Evolutionary conservation across 2,329 filamentous ascomycete genomes (phyloP).

Genomic region (Cordyceps fumosorosea): DNA sequence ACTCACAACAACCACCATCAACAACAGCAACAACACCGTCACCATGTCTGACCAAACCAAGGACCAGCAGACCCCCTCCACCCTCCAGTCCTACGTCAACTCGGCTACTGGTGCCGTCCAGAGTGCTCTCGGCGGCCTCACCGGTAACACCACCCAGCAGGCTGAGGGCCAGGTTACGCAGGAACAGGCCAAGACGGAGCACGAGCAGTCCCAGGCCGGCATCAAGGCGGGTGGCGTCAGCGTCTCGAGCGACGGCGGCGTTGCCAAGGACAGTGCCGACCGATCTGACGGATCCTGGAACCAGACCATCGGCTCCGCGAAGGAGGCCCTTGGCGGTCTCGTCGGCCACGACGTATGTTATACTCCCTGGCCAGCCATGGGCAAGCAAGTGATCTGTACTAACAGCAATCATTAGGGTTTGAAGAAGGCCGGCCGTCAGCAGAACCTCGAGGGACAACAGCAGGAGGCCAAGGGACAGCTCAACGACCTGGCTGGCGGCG

Average conservation of each 20-base stretch:
- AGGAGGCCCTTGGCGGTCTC: conserved; percentile 72
- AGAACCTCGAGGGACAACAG: conserved; percentile 73
- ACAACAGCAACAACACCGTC: neutral
- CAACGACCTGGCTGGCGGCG: conserved; percentile 61
- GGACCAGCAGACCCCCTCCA: conserved; percentile 48
- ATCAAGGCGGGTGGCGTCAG: conserved; percentile 68
- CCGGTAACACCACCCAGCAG: conserved; percentile 65
- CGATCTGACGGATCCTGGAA: conserved; percentile 72
- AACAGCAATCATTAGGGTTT: conserved; percentile 40
- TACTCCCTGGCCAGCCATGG: too few species aligned
- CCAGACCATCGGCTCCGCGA: conserved; percentile 80
- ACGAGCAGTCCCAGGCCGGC: conserved; percentile 68
- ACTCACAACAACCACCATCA: neutral
- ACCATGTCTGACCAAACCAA: conserved; percentile 27
- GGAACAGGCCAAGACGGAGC: conserved; percentile 57
- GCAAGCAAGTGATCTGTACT: neutral
- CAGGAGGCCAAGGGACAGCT: conserved; percentile 81
- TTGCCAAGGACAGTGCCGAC: conserved; percentile 65
- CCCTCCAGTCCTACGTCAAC: conserved; percentile 72
- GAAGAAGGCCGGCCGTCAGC: conserved; percentile 66
- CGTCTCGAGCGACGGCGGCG: conserved; percentile 61
- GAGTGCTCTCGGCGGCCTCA: conserved; percentile 63
- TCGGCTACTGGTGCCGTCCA: conserved; percentile 67
- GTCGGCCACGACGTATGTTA: conserved; percentile 61
- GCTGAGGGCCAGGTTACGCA: conserved; percentile 58